These are phyloP conservation scores for Calendula officinalis DNA, from an alignment of 129 eudicot genomes.

Conservation along the genomic window DNA sequence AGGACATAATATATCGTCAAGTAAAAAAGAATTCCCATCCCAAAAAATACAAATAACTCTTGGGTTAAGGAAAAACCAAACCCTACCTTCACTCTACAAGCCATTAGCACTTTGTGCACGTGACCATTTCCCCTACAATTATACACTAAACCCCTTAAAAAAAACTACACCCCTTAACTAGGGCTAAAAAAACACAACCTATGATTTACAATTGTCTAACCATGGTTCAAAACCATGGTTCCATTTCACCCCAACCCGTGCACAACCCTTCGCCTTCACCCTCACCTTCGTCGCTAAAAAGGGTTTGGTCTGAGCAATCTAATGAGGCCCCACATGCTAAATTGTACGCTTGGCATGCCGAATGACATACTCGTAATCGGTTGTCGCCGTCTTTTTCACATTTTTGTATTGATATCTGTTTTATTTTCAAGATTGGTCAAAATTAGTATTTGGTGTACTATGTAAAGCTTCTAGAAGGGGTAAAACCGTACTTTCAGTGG, in stretches of 20 bases:
- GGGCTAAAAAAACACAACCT: slow-evolving; percentile 37
- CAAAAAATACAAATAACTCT: slow-evolving; percentile 29
- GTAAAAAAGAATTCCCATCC: slow-evolving; percentile 27
- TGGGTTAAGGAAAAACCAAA: slow-evolving; percentile 32
- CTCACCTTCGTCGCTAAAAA: slow-evolving; percentile 58
- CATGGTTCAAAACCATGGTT: slow-evolving; percentile 56
- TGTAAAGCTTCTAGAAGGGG: neutral
- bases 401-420: slow-evolving; percentile 91
- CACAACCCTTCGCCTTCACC: slow-evolving; percentile 60
- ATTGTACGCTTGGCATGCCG: slow-evolving; percentile 94
- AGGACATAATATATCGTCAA: slow-evolving; percentile 10
- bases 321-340: slow-evolving; percentile 92
- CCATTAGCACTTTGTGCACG: slow-evolving; percentile 51
- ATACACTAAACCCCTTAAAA: slow-evolving; percentile 33
- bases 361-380: slow-evolving; percentile 86
- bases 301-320: slow-evolving; percentile 95
- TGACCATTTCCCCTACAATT: slow-evolving; percentile 37
- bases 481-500: neutral
- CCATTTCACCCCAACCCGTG: slow-evolving; percentile 85
- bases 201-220: slow-evolving; percentile 51
- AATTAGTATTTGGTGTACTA: neutral
- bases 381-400: slow-evolving; percentile 92
- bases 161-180: slow-evolving; percentile 30
- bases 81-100: slow-evolving; percentile 37
- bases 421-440: neutral